Percentiles rank a stretch among this genome's conserved stretches.
Conservation (phyloP, 2,329 filamentous ascomycete species). For the Alternaria gansuensis region DNA sequence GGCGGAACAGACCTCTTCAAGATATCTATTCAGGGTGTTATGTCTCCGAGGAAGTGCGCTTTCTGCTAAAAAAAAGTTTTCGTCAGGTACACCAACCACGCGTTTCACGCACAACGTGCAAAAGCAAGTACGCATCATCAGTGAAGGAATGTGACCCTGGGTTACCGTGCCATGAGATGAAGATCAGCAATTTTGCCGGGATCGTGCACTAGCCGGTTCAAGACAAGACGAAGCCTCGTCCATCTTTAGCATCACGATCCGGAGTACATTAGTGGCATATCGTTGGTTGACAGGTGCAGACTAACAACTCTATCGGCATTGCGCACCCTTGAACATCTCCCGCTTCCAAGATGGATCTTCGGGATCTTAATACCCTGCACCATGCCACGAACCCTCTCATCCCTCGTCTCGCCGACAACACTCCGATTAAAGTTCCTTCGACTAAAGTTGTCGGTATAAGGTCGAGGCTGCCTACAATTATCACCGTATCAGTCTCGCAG, state of each 20-base stretch:
- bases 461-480: background rate
- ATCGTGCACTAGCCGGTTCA: constrained; percentile 10
- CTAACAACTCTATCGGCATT: constrained; percentile 9
- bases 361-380: constrained; percentile 8
- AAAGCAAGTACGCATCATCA: constrained; percentile 5
- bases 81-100: background rate
- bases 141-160: constrained; percentile 11
- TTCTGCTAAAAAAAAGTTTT: constrained; percentile 2
- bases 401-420: constrained; percentile 8
- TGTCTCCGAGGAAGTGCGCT: background rate
- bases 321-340: constrained; percentile 15
- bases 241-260: constrained; percentile 4
- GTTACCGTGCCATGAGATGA: constrained; percentile 15
- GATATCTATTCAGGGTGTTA: background rate
- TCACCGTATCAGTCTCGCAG: constrained; percentile 4
- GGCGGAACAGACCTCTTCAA: background rate
- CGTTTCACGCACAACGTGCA: constrained; percentile 9
- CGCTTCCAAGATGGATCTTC: constrained; percentile 12
- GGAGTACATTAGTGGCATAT: constrained; percentile 10
- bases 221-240: constrained; percentile 8
- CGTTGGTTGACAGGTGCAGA: constrained; percentile 10
- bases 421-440: constrained; percentile 3
- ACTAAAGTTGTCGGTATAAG: constrained; percentile 10
- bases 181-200: constrained; percentile 3
- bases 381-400: constrained; percentile 6